Conservation (phyloP, 495 filamentous ascomycete genomes). For the Hypoxylon trugodes region DNA sequence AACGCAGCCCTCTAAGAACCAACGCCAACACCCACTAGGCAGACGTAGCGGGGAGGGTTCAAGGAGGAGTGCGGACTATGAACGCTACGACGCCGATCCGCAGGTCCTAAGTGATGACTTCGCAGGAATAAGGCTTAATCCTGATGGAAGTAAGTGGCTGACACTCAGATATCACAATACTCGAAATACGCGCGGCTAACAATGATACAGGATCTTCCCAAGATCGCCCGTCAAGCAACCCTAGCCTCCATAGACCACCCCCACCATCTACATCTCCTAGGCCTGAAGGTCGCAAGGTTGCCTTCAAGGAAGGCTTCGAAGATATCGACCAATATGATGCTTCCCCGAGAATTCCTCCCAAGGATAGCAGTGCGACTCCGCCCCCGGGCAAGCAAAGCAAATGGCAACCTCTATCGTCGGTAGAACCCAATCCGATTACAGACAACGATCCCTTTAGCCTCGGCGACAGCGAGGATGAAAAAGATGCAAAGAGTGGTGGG, state of each 20-base stretch:
- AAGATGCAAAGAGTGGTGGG: constrained; percentile 70
- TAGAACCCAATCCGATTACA: constrained; percentile 85
- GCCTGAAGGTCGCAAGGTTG: constrained; percentile 74
- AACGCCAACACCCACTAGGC: constrained; percentile 42
- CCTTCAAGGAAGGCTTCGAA: constrained; percentile 78
- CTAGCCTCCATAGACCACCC: constrained; percentile 81
- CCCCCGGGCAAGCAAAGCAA: constrained; percentile 77
- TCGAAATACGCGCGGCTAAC: constrained; percentile 21
- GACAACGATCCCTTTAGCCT: constrained; percentile 97
- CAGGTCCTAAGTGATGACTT: constrained; percentile 91
- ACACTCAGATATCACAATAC: constrained; percentile 13
- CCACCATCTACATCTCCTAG: constrained; percentile 65
- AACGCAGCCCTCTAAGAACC: constrained; percentile 48
- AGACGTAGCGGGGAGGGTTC: constrained; percentile 52
- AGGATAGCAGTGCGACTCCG: constrained; percentile 40
- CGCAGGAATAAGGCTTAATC: constrained; percentile 82
- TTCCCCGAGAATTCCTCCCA: constrained; percentile 61
- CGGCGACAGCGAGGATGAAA: constrained; percentile 95
- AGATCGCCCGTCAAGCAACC: constrained; percentile 57
- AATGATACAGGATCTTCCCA: constrained; percentile 32
- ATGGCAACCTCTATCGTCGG: constrained; percentile 91
- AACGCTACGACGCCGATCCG: constrained; percentile 96
- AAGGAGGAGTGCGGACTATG: constrained; percentile 81
- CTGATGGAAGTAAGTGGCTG: constrained; percentile 77
- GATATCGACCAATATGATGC: constrained; percentile 81